Evolutionary conservation across 768 basidiomycete species (phyloP), one percentile per base, ranked within the genome.

Genomic region (Lactarius evosmus): DNA sequence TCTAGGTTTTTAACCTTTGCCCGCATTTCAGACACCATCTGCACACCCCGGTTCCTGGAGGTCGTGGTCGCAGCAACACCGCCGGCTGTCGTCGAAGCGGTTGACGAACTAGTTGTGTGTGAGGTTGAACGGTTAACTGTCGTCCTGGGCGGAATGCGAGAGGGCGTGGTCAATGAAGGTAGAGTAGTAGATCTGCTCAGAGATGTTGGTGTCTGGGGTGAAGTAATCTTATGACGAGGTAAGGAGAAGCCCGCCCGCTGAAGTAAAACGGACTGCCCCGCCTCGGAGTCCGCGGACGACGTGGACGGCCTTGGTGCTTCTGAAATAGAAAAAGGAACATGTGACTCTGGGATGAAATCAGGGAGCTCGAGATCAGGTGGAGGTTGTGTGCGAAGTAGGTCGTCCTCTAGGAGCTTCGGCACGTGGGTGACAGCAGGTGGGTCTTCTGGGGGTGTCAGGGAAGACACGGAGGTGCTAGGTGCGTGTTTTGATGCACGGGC

Each of bases 1-100:
- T 93, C 90, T 41, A 94, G 75, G 69, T 87, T 89, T 71, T 80
- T 85, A 33, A 94, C 91, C 57, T 89, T 82, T 41, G 90, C 91
- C 46, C 93, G 85, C 88, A 95, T 92, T 72, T 94, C 93, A 27
- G 89, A 88, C 6, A 93, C 91, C 93, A 95, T 94, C 71, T 94
- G 91, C 3, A 93, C 90, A 30, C 91, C 92, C 72, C 86, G 89
- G 73, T 83, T 92, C 77, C 80, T 89, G 4, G 89, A 82, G 14
- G 83, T 75, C 3, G 82, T 82, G 59, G 79, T 68, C 8, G 73
- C 72, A 44, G 77, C 57, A 44, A 76, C 57, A 60, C 65, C 72
- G 54, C 65, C 69, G 7, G 72, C 69, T 9, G 75, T 66, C n/a
- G 67, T 69, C 29, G 75, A 70, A 38, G 72, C 69, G 12, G 79